A percentile compares a stretch with the other conserved stretches of the same genome.
These are phyloP conservation scores for Somion occarium DNA, from an alignment of 1,284 basidiomycete genomes.

Conservation along the genomic window DNA sequence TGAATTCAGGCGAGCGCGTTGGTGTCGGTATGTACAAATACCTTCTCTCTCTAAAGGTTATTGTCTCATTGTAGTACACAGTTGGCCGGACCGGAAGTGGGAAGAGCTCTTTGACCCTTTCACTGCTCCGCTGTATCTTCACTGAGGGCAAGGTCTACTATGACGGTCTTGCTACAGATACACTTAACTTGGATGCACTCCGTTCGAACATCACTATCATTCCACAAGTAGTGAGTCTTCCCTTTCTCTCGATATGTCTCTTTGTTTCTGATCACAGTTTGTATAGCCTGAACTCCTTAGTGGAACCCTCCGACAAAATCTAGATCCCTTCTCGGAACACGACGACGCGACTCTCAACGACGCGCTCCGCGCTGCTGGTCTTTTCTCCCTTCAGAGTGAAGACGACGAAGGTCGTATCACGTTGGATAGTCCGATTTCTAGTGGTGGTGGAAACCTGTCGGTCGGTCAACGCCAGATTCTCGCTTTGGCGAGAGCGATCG, in stretches of 20 bases:
- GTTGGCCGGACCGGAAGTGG: conserved; percentile 73
- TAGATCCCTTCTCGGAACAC: conserved; percentile 72
- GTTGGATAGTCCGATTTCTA: conserved; percentile 50
- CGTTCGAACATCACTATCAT: conserved; percentile 45
- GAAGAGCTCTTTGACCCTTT: conserved; percentile 49
- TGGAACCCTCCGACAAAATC: conserved; percentile 52
- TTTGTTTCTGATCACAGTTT: not conserved
- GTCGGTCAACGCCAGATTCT: conserved; percentile 58
- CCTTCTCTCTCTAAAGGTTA: not conserved
- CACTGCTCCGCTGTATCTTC: conserved; percentile 40
- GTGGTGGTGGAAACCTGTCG: conserved; percentile 57
- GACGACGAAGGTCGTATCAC: conserved; percentile 44
- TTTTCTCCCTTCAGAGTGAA: conserved; percentile 49
- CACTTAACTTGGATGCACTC: conserved; percentile 58
- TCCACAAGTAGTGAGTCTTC: conserved; percentile 28
- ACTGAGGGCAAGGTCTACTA: conserved; percentile 40
- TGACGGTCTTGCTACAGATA: conserved; percentile 26
- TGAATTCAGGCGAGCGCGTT: conserved; percentile 49
- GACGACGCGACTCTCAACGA: conserved; percentile 63
- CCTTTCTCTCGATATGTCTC: not conserved
- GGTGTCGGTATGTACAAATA: conserved; percentile 35
- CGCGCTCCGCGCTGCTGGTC: conserved; percentile 45
- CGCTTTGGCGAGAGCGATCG: conserved; percentile 56
- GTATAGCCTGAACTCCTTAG: conserved; percentile 59
- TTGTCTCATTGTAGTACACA: conserved; percentile 1